Percentiles rank a stretch among this genome's conserved stretches.
These are phyloP conservation scores for Akanthomyces muscarius DNA, from an alignment of 2,329 filamentous ascomycete genomes.

Conservation along the genomic window DNA sequence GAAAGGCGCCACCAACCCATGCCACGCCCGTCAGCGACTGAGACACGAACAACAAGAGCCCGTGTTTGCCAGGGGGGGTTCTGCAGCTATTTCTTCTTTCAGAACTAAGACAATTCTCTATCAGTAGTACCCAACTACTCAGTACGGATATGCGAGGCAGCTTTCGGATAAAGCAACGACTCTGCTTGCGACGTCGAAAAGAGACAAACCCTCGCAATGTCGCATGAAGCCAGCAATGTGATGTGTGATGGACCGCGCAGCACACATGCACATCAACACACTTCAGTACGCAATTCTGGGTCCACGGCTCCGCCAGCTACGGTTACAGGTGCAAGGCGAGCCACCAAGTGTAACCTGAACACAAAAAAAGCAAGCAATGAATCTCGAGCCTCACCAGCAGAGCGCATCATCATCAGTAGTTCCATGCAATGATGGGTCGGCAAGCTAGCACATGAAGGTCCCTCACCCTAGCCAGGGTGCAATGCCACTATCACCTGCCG, in stretches of 20 bases:
- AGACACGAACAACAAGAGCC: neutral
- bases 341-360: no score
- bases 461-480: neutral
- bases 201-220: neutral
- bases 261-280: neutral
- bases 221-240: neutral
- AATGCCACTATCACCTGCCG: constrained; percentile 1
- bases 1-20: neutral
- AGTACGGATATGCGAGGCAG: neutral
- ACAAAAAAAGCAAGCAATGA: neutral
- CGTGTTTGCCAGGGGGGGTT: neutral
- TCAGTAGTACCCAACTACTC: neutral
- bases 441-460: neutral
- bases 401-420: neutral
- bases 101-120: constrained; percentile 1
- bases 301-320: neutral
- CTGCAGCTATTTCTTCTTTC: neutral
- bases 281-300: neutral
- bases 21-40: neutral
- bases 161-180: neutral
- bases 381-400: neutral
- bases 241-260: neutral
- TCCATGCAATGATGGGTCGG: constrained; percentile 1
- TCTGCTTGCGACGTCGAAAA: no score
- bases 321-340: no score